phyloP scores from a whole-genome alignment of 2,329 filamentous ascomycete species.

The Epichloe typhina region DNA sequence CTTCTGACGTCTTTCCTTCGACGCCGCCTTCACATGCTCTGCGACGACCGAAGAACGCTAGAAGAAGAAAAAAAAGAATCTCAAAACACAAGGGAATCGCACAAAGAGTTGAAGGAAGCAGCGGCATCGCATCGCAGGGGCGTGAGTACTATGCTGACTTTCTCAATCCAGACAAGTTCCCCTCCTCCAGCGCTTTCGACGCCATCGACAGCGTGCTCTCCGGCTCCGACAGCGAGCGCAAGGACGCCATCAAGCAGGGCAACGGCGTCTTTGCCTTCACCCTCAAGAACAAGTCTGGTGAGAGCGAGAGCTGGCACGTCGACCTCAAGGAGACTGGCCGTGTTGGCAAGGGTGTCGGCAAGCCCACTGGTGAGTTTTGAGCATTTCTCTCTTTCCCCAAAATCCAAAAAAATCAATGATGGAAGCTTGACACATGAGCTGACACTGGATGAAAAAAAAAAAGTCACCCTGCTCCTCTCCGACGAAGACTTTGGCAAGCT shows the following conservation, averaged over 20 bases:
- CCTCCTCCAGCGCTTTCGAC: conserved; percentile 85
- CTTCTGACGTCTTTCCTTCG: not conserved
- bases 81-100: not conserved
- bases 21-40: not conserved
- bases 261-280: conserved; percentile 83
- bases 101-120: not conserved
- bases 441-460: not conserved
- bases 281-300: conserved; percentile 73
- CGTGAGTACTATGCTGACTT: not conserved
- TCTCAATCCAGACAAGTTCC: conserved; percentile 58
- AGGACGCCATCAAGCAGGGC: conserved; percentile 81
- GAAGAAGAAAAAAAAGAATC: not conserved
- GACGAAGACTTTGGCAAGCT: conserved; percentile 81
- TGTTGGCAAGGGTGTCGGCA: conserved; percentile 65
- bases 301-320: conserved; percentile 82
- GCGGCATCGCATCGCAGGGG: not conserved
- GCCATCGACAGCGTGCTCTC: conserved; percentile 62
- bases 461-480: conserved; percentile 74
- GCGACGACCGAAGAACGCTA: not conserved
- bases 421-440: not conserved
- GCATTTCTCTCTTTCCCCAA: not conserved
- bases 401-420: not conserved
- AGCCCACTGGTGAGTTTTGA: conserved; percentile 59
- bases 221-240: conserved; percentile 56
- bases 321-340: conserved; percentile 84